These are phyloP conservation scores for Kwoniella botswanensis DNA, from an alignment of 768 basidiomycete genomes.

Conservation along the genomic window DNA sequence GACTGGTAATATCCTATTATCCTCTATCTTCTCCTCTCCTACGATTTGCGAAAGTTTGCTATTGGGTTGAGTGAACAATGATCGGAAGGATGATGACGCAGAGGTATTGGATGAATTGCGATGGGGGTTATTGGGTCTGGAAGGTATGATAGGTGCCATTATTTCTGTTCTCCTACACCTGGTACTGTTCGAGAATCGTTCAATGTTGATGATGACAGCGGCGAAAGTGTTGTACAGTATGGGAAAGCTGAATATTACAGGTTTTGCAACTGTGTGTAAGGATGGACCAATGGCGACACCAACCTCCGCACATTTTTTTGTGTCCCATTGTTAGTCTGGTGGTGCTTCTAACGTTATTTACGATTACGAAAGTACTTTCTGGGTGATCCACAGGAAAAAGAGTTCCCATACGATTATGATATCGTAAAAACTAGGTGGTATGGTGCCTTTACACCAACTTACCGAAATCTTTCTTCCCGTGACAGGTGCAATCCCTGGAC, in stretches of 20 bases:
- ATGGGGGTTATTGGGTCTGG: constrained; percentile 1
- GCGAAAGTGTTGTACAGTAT: too few species aligned
- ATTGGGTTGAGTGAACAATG: constrained; percentile 12
- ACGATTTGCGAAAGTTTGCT: background rate
- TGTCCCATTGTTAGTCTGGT: too few species aligned
- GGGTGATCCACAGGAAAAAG: too few species aligned
- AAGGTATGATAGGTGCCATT: constrained; percentile 1
- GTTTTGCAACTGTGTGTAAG: too few species aligned
- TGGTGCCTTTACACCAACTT: background rate
- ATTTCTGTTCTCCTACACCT: background rate
- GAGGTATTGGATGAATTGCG: constrained; percentile 7
- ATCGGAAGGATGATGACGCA: constrained; percentile 7
- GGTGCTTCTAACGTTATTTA: too few species aligned
- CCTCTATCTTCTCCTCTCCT: background rate
- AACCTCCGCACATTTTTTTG: too few species aligned
- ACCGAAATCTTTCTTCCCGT: background rate
- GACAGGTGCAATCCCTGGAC: background rate
- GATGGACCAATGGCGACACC: too few species aligned
- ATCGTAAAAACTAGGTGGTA: too few species aligned
- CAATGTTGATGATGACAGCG: background rate
- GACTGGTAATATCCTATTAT: constrained; percentile 19
- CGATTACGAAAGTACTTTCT: too few species aligned
- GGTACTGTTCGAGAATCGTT: too few species aligned
- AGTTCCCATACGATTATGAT: too few species aligned
- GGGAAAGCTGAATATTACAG: too few species aligned